Conservation (phyloP, 352 stramenopile species). For the Phytophthora fragariae region DNA sequence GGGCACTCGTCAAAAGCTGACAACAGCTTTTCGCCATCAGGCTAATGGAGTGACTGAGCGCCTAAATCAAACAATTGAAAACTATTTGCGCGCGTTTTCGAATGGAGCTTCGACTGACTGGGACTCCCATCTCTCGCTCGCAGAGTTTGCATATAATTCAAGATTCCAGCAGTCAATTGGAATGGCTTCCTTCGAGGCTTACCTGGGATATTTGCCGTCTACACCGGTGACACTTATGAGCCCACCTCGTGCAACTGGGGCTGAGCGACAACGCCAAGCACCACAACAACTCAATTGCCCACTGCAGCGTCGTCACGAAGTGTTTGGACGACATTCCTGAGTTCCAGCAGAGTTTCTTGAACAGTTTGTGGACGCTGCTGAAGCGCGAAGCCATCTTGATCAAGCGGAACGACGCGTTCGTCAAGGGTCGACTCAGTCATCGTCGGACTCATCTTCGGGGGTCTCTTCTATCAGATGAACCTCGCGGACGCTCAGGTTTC, state of each 20-base stretch:
- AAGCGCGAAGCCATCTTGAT: constrained; percentile 72
- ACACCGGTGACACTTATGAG: constrained; percentile 6
- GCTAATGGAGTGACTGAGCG: too few species aligned
- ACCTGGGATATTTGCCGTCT: constrained; percentile 19
- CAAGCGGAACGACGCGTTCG: constrained; percentile 53
- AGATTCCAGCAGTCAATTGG: constrained; percentile 16
- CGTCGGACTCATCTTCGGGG: constrained; percentile 54
- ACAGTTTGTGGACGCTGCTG: constrained; percentile 45
- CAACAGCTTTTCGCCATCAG: too few species aligned
- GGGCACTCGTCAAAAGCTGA: too few species aligned
- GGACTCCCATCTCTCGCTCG: constrained; percentile 8
- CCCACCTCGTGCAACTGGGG: neutral
- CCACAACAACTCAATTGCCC: neutral
- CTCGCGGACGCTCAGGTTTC: constrained; percentile 48
- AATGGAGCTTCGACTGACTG: constrained; percentile 17
- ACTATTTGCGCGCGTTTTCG: constrained; percentile 19
- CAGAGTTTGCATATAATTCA: constrained; percentile 29
- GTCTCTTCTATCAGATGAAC: constrained; percentile 56
- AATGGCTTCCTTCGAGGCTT: constrained; percentile 28
- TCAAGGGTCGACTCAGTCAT: constrained; percentile 48
- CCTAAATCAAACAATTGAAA: constrained; percentile 31
- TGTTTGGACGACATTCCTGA: constrained; percentile 33
- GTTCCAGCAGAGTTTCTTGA: constrained; percentile 49
- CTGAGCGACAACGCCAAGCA: neutral
- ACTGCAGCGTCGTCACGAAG: constrained; percentile 36